phyloP scores from a whole-genome alignment of 345 rosid species.

The Noccaea caerulescens region DNA sequence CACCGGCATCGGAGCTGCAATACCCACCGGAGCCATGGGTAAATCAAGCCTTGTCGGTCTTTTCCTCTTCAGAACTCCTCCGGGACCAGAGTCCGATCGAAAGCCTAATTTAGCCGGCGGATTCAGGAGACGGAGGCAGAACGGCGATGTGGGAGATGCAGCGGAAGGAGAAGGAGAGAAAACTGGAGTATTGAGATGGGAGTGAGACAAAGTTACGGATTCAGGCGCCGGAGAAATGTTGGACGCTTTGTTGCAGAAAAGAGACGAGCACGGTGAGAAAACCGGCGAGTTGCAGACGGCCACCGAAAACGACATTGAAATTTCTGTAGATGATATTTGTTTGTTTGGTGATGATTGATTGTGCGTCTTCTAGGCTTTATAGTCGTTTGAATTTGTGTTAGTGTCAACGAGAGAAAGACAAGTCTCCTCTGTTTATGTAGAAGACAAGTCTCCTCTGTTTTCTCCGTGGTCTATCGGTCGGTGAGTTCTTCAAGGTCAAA shows the following conservation, averaged over 20 bases:
- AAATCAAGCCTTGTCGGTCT: constrained; percentile 71
- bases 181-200: constrained; percentile 51
- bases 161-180: constrained; percentile 49
- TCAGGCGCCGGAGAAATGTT: constrained; percentile 46
- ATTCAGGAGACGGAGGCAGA: constrained; percentile 60
- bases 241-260: constrained; percentile 55
- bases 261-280: constrained; percentile 72
- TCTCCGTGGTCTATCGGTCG: neutral
- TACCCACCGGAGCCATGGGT: constrained; percentile 48
- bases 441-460: constrained; percentile 4
- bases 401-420: constrained; percentile 2
- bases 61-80: constrained; percentile 68
- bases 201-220: constrained; percentile 33
- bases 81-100: constrained; percentile 28
- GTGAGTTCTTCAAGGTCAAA: constrained; percentile 35
- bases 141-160: constrained; percentile 64
- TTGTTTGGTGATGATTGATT: neutral
- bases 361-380: neutral
- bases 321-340: neutral
- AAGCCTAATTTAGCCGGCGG: constrained; percentile 45
- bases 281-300: constrained; percentile 75
- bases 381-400: neutral
- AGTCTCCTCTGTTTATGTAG: constrained; percentile 13
- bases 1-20: constrained; percentile 31
- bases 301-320: constrained; percentile 60